These are phyloP conservation scores for Corynespora cassiicola DNA, from an alignment of 2,329 filamentous ascomycete genomes.

Conservation along the genomic window DNA sequence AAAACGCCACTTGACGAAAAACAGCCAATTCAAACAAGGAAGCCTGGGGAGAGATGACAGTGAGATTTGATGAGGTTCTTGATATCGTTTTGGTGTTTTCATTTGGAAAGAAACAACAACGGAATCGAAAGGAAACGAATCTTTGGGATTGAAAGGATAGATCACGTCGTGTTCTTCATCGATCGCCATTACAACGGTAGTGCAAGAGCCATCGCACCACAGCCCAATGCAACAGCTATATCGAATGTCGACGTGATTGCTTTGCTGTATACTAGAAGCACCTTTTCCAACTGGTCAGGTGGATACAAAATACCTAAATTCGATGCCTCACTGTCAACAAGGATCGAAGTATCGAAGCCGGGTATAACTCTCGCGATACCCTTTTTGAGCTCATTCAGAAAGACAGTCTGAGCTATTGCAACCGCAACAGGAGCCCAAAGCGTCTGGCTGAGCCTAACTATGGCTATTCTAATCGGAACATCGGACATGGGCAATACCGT, in stretches of 20 bases:
- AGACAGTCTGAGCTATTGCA: conserved; percentile 15
- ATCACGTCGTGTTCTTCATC: too few relatives aligned
- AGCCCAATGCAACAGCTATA: conserved; percentile 11
- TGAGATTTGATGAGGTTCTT: too few relatives aligned
- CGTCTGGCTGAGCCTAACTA: conserved; percentile 16
- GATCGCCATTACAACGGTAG: conserved; percentile 13
- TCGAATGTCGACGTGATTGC: conserved; percentile 13
- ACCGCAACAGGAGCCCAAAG: conserved; percentile 13
- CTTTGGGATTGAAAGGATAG: too few relatives aligned
- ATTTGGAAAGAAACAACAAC: too few relatives aligned
- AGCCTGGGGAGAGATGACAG: too few relatives aligned
- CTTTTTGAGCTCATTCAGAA: conserved; percentile 11
- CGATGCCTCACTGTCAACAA: conserved; percentile 9
- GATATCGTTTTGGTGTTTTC: too few relatives aligned
- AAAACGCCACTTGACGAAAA: too few relatives aligned
- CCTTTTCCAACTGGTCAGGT: conserved; percentile 5
- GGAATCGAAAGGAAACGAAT: too few relatives aligned
- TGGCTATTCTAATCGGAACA: conserved; percentile 10
- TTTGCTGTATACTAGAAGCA: conserved; percentile 15
- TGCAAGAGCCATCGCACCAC: conserved; percentile 6
- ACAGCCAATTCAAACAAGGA: too few relatives aligned
- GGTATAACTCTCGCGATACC: conserved; percentile 5
- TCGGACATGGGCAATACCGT: conserved; percentile 4
- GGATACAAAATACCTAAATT: conserved; percentile 5
- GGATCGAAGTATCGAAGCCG: conserved; percentile 4